Conservation (phyloP, 148 eudicot species). For the Fagopyrum tataricum region DNA sequence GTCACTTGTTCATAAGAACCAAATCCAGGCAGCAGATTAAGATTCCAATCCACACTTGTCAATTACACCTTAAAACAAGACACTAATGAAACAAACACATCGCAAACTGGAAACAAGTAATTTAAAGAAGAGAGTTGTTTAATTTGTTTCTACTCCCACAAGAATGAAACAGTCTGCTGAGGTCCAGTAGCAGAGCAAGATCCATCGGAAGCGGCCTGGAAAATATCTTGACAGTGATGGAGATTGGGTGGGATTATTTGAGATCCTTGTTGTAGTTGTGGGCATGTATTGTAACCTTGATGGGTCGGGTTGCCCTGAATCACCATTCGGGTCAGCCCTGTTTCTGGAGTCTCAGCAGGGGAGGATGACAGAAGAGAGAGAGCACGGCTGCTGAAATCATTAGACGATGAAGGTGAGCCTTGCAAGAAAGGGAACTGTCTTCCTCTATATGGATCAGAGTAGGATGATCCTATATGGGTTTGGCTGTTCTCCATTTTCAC, state of each 20-base stretch:
- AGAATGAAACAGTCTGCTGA: constrained; percentile 57
- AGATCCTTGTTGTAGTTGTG: constrained; percentile 24
- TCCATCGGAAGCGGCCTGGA: constrained; percentile 32
- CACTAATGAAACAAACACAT: too few relatives aligned
- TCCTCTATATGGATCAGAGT: constrained; percentile 28
- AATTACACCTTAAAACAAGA: too few relatives aligned
- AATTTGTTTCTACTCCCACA: constrained; percentile 68
- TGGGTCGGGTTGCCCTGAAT: constrained; percentile 19
- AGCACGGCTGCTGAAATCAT: constrained; percentile 40
- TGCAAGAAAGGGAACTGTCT: constrained; percentile 50
- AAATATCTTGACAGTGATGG: constrained; percentile 40
- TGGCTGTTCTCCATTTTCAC: constrained; percentile 29
- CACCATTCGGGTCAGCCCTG: constrained; percentile 36
- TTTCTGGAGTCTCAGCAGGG: constrained; percentile 40
- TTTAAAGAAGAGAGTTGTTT: too few relatives aligned
- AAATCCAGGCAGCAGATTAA: too few relatives aligned
- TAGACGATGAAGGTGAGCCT: constrained; percentile 23
- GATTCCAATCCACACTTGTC: too few relatives aligned
- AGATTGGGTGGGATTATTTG: constrained; percentile 11
- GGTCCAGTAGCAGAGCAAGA: constrained; percentile 41
- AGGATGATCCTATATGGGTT: constrained; percentile 21
- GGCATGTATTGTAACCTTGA: constrained; percentile 14
- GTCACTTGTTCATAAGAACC: too few relatives aligned
- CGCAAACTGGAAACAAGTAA: too few relatives aligned
- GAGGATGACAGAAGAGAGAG: constrained; percentile 99